Evolutionary conservation across 495 filamentous ascomycete genomes (phyloP), one percentile per base, ranked within the genome.

Genomic region (Penicillium paxilli): DNA sequence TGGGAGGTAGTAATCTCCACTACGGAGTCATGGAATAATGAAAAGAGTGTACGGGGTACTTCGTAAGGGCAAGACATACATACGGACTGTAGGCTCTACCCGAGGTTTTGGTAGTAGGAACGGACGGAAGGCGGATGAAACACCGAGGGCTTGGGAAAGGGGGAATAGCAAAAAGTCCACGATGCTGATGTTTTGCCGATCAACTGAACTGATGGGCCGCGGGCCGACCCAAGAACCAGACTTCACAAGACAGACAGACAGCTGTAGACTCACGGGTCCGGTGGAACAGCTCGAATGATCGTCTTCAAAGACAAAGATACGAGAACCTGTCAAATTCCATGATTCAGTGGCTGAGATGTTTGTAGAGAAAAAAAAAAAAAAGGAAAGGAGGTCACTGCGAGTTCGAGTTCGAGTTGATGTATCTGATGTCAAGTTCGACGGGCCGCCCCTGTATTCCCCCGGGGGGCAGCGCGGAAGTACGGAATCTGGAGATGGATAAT

Each of bases 81-180:
- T 38, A n/a, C n/a, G n/a, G n/a, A n/a, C n/a, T n/a, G n/a, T n/a
- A 38, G 35, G 33, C 4, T 38, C 35, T 38, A 38, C 49, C 57
- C 54, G 58, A 47, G 9, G 32, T 14, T 16, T 23, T 49, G 56
- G 60, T 54, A 57, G 9, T 28, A 54, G 52, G 51, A 24, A 54
- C 24, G 33, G 17, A 33, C 28, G 38, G 21, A 49, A 28, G 44
- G 42, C 28, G 6, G 37, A 50, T 47, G 44, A 60, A 58, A 55
- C 48, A 52, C 60, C 57, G 54, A 56, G 54, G 17, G 45, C 28
- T 51, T 53, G 54, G 60, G 41, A 60, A 51, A 52, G 47, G 41
- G 58, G n/a, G n/a, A n/a, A n/a, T n/a, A n/a, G 30, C 28, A 28
- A 21, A 14, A 30, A 4, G 45, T 28, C 49, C 59, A 59, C 52